phyloP scores from a whole-genome alignment of 345 rosid species.

The Erucastrum elatum region DNA sequence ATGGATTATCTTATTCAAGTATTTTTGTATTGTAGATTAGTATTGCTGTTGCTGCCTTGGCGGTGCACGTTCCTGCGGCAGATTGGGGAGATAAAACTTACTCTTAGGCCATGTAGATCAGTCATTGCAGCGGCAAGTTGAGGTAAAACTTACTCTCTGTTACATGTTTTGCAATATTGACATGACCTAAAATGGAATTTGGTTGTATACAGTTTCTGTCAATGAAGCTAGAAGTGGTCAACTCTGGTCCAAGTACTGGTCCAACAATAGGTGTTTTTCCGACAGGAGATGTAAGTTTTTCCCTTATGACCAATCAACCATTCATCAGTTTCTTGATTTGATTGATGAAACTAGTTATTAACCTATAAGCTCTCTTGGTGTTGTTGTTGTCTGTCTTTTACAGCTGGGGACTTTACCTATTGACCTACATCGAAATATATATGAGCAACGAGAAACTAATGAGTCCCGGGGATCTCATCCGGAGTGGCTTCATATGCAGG shows the following conservation, averaged over 20 bases:
- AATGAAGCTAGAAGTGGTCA: slow-evolving; percentile 46
- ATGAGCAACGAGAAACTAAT: slow-evolving; percentile 57
- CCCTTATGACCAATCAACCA: neutral
- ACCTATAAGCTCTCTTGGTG: slow-evolving; percentile 6
- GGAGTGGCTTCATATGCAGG: slow-evolving; percentile 89
- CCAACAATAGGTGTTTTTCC: slow-evolving; percentile 63
- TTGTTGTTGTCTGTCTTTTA: slow-evolving; percentile 14
- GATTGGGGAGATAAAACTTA: slow-evolving; percentile 77
- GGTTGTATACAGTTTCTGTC: neutral
- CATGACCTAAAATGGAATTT: neutral
- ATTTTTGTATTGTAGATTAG: slow-evolving; percentile 71
- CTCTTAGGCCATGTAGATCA: slow-evolving; percentile 29
- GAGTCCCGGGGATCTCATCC: slow-evolving; percentile 58
- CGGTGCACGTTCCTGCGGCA: slow-evolving; percentile 94
- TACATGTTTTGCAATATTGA: neutral
- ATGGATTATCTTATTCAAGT: slow-evolving; percentile 19
- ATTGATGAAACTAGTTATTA: neutral
- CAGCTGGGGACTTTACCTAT: slow-evolving; percentile 56
- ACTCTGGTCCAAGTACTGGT: slow-evolving; percentile 55
- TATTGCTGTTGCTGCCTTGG: slow-evolving; percentile 98
- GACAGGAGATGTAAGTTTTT: slow-evolving; percentile 77
- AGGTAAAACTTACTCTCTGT: slow-evolving; percentile 51
- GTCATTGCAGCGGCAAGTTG: slow-evolving; percentile 90
- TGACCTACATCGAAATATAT: slow-evolving; percentile 59
- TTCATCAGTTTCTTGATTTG: neutral